Evolutionary conservation across 202 grass and related monocot genomes (phyloP), one percentile per base, ranked within the genome.

Genomic region (Brachypodium distachyon): DNA sequence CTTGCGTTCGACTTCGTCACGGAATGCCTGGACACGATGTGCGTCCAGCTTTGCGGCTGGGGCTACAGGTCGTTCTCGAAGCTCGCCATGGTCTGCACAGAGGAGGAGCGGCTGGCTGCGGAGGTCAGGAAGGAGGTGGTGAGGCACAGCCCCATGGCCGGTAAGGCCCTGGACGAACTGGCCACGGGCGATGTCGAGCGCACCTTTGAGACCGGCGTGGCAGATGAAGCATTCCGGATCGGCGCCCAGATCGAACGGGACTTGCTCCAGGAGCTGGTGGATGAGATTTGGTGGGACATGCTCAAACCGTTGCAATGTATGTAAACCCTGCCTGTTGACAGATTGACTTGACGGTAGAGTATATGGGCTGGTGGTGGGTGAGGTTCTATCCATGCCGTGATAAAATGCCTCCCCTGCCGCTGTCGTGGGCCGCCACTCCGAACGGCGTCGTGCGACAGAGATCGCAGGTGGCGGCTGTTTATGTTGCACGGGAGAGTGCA

Each of bases 231-330:
- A 19, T 84, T 88, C 32, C 79, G 65, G 60, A 82, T 97, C 9
- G 70, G 82, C 4, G 67, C 61, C 8, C 84, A 86, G 73, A 97
- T 97, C 34, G 89, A 86, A 33, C 81, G 67, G 18, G 90, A 93
- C 54, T 46, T 97, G 6, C 29, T 97, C 42, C 84, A 59, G 36
- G 81, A 88, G 42, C 66, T 97, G 36, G 77, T 87, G 14, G 21
- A 60, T 49, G 93, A 97, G 47, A 41, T 93, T 27, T 74, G 66
- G 33, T 0, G 55, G 1, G 90, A 91, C 64, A 5, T 85, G 51
- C 67, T 55, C 28, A 62, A 2, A 26, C 55, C 39, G 57, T 23
- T 10, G 36, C 84, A 21, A 66, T 37, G n/a, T n/a, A n/a, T n/a
- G n/a, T n/a, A n/a, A n/a, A n/a, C n/a, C n/a, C n/a, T n/a, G n/a